phyloP scores from a whole-genome alignment of 202 grass and related monocot species.

The Schoenoplectus triqueter region DNA sequence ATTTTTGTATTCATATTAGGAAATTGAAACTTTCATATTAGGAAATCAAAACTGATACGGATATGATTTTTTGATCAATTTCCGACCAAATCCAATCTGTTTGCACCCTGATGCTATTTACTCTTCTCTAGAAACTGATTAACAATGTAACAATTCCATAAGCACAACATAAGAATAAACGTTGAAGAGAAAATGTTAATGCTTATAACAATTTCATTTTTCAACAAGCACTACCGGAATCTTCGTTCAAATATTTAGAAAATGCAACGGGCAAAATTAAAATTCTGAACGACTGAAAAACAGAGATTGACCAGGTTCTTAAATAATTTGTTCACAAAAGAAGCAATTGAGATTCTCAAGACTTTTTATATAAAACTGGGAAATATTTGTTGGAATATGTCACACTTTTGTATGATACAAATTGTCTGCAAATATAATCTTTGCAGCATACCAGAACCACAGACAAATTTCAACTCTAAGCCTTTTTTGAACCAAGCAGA shows the following conservation, averaged over 20 bases:
- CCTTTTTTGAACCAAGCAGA: too few species aligned
- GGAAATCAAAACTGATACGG: too few species aligned
- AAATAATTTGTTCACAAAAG: background rate
- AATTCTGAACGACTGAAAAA: background rate
- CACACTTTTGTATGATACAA: constrained; percentile 37
- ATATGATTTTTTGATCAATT: too few species aligned
- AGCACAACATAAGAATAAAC: background rate
- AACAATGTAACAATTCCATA: background rate
- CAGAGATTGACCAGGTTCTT: background rate
- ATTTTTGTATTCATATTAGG: too few species aligned
- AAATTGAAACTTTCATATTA: too few species aligned
- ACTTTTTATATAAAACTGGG: background rate
- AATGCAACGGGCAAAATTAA: background rate
- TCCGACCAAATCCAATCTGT: too few species aligned
- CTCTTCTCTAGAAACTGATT: too few species aligned
- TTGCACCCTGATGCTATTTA: too few species aligned
- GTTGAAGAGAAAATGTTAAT: background rate
- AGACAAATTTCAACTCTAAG: constrained; percentile 32
- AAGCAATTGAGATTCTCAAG: background rate
- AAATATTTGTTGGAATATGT: constrained; percentile 27
- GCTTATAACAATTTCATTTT: background rate
- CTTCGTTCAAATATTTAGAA: background rate
- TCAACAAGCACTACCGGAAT: background rate
- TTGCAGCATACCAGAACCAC: constrained; percentile 20
- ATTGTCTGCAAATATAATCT: constrained; percentile 12